Conservation (phyloP, 2,329 filamentous ascomycete species). For the Diaporthe ampelina region DNA sequence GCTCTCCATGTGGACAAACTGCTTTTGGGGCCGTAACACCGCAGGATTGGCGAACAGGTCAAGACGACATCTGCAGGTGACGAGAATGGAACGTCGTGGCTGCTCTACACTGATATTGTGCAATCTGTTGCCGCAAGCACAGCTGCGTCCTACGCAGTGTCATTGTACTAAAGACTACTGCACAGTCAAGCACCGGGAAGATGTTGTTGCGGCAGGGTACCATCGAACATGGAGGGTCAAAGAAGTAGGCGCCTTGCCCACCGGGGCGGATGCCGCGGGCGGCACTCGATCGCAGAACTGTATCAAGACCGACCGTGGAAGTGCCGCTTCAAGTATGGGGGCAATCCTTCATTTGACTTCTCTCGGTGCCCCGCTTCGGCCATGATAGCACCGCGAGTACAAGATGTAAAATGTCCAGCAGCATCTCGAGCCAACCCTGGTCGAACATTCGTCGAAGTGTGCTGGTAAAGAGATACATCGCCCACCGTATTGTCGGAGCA, state of each 20-base stretch:
- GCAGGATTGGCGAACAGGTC: conserved; percentile 26
- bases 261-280: conserved; percentile 26
- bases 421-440: conserved; percentile 15
- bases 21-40: conserved; percentile 34
- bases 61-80: conserved; percentile 27
- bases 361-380: conserved; percentile 22
- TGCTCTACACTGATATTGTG: conserved; percentile 8
- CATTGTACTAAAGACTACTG: background rate
- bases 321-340: conserved; percentile 30
- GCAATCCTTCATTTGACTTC: conserved; percentile 17
- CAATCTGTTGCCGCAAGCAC: background rate
- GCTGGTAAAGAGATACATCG: background rate
- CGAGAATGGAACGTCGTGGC: conserved; percentile 11
- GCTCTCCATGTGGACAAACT: conserved; percentile 34
- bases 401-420: conserved; percentile 2
- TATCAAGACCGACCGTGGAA: conserved; percentile 26
- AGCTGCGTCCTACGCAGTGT: background rate
- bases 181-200: conserved; percentile 23
- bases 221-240: conserved; percentile 7
- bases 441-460: background rate
- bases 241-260: conserved; percentile 21
- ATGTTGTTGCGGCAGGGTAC: conserved; percentile 12
- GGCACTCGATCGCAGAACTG: conserved; percentile 10
- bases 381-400: conserved; percentile 7
- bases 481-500: conserved; percentile 22